Conservation (phyloP, 163 green algal species). For the Scenedesmus sp. region DNA sequence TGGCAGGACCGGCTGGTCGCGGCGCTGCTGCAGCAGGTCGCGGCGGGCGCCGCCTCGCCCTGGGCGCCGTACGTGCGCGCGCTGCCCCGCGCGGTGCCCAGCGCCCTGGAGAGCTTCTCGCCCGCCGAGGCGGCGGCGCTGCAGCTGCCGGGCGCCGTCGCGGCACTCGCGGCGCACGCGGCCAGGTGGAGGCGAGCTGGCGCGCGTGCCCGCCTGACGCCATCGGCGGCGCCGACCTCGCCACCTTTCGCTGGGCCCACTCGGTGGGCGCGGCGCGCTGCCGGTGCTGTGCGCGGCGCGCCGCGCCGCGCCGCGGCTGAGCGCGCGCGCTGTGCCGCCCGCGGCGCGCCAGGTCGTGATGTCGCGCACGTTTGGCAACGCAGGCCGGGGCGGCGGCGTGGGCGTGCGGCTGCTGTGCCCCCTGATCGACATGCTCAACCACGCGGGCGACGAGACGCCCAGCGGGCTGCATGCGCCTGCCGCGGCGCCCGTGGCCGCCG, state of each 20-base stretch:
- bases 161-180: not conserved
- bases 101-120: conserved; percentile 57
- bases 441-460: conserved; percentile 69
- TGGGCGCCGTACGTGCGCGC: conserved; percentile 76
- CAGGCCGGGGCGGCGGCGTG: conserved; percentile 69
- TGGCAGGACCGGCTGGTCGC: conserved; percentile 72
- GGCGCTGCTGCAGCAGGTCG: conserved; percentile 67
- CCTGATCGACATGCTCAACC: conserved; percentile 84
- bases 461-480: conserved; percentile 44
- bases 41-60: conserved; percentile 49
- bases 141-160: conserved; percentile 54
- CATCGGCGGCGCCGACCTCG: conserved; percentile 35
- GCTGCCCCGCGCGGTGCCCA: conserved; percentile 63
- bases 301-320: not conserved
- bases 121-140: conserved; percentile 66
- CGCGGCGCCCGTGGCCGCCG: no score
- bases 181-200: conserved; percentile 28
- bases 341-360: conserved; percentile 65
- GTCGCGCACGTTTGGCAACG: conserved; percentile 80
- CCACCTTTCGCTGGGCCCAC: conserved; percentile 54
- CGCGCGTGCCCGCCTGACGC: conserved; percentile 32
- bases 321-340: not conserved
- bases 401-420: conserved; percentile 85
- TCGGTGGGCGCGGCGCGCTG: conserved; percentile 23
- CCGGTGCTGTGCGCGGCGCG: not conserved